phyloP scores from a whole-genome alignment of 192 early-diverging fungal genomes.

The Coemansia sp. region DNA sequence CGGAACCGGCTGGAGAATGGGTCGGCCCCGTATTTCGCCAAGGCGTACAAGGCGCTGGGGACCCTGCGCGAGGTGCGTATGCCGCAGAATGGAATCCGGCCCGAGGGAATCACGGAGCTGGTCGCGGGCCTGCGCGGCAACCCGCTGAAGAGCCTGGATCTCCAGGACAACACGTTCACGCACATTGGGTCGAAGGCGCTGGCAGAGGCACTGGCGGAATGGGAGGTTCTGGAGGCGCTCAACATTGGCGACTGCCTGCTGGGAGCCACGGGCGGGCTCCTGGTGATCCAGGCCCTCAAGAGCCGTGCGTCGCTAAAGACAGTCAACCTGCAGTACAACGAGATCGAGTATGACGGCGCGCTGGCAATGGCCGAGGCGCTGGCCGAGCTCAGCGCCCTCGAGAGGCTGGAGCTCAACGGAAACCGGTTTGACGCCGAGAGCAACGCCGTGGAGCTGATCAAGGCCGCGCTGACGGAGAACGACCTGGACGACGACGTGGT shows the following conservation, averaged over 20 bases:
- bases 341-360: slow-evolving; percentile 76
- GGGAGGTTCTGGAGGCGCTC: slow-evolving; percentile 71
- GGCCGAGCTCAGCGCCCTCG: slow-evolving; percentile 58
- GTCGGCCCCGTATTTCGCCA: slow-evolving; percentile 66
- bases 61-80: slow-evolving; percentile 77
- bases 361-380: slow-evolving; percentile 62
- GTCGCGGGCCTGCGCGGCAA: slow-evolving; percentile 62
- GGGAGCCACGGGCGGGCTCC: slow-evolving; percentile 61
- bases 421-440: slow-evolving; percentile 85
- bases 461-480: slow-evolving; percentile 59
- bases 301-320: slow-evolving; percentile 51
- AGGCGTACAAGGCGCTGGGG: slow-evolving; percentile 73
- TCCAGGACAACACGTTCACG: slow-evolving; percentile 98
- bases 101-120: slow-evolving; percentile 82
- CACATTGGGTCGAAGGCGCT: slow-evolving; percentile 70
- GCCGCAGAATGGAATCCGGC: slow-evolving; percentile 96
- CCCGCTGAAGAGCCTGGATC: slow-evolving; percentile 69
- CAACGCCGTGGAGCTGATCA: slow-evolving; percentile 66
- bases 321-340: slow-evolving; percentile 80
- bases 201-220: slow-evolving; percentile 65
- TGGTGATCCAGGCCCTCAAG: slow-evolving; percentile 62
- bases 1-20: slow-evolving; percentile 92
- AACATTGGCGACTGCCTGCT: slow-evolving; percentile 92
- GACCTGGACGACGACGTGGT: slow-evolving; percentile 68
- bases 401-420: slow-evolving; percentile 79